Evolutionary conservation across 1,139 yeast species (phyloP), one percentile per base, ranked within the genome.

Genomic region (Geotrichum macrosporum): DNA sequence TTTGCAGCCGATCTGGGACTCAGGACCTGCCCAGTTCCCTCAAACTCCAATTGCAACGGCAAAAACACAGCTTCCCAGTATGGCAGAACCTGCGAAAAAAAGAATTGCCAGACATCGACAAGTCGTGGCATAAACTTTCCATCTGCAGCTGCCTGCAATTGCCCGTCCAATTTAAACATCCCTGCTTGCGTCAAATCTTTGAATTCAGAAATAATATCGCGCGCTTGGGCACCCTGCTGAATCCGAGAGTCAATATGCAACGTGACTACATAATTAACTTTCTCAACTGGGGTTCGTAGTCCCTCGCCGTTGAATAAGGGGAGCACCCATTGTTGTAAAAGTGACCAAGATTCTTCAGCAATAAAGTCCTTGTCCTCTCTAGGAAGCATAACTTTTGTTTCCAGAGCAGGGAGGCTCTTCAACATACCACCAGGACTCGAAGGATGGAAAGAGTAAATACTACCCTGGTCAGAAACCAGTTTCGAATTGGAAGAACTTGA

Each of bases 41-140:
- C 70, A 45, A 74, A 64, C 49, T 77, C 81, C 15, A 69, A 57
- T 46, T 80, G 84, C 20, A 82, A 57, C 0, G 88, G 87, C 33
- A 79, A 57, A 48, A 81, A 73, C 0, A 78, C 73, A 1, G 83
- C 82, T 47, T 77, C 75, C 33, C 81, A 65, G 56, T 80, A 78
- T 44, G 79, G 80, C 44, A 77, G 68, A 1, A 78, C 71, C 35
- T 74, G 71, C 10, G 71, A 66, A 52, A 75, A 76, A 58, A 80
- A 81, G 32, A 68, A 66, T 26, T 70, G 72, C 89, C 89, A 82
- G 1, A 63, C 52, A 8, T 64, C 63, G n/a, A 64, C 66, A 2
- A 68, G 55, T 13, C 61, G 57, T 4, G 55, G 57, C 16, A 69
- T 47, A 22, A 67, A 52, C 24, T 55, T 56, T 15, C 44, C 53